Conservation (phyloP, 2,329 filamentous ascomycete genomes). For the Endoconidiophora laricicola region DNA sequence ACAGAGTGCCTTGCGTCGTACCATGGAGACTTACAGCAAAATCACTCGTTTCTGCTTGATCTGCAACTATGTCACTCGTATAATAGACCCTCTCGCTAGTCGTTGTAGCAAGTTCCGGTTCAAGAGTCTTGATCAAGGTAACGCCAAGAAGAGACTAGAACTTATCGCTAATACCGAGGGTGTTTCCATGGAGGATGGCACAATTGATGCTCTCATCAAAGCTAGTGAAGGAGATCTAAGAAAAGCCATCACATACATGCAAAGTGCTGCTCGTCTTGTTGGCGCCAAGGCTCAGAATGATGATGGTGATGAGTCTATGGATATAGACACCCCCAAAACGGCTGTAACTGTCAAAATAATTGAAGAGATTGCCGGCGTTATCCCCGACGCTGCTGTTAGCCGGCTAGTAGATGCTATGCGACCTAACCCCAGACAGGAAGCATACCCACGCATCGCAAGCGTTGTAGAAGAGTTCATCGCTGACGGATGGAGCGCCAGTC, state of each 20-base stretch:
- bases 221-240: conserved; percentile 88
- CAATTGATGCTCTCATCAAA: conserved; percentile 65
- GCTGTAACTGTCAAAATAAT: conserved; percentile 61
- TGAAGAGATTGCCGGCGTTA: conserved; percentile 91
- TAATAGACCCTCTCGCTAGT: conserved; percentile 88
- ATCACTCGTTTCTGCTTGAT: conserved; percentile 96
- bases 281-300: conserved; percentile 42
- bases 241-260: conserved; percentile 90
- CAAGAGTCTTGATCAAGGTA: conserved; percentile 81
- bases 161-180: conserved; percentile 70
- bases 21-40: conserved; percentile 95
- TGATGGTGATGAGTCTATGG: conserved; percentile 44
- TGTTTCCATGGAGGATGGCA: conserved; percentile 60
- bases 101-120: conserved; percentile 95
- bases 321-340: conserved; percentile 32
- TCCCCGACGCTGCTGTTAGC: conserved; percentile 60
- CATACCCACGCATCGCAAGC: conserved; percentile 59
- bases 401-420: conserved; percentile 58
- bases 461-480: conserved; percentile 83
- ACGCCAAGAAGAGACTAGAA: conserved; percentile 61
- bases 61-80: conserved; percentile 96
- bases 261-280: conserved; percentile 80
- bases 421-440: conserved; percentile 43
- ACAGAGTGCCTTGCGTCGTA: conserved; percentile 77
- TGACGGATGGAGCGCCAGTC: conserved; percentile 90